Base-by-base conservation (phyloP, 2,329 filamentous ascomycete species). In the Grosmannia huntii region DNA sequence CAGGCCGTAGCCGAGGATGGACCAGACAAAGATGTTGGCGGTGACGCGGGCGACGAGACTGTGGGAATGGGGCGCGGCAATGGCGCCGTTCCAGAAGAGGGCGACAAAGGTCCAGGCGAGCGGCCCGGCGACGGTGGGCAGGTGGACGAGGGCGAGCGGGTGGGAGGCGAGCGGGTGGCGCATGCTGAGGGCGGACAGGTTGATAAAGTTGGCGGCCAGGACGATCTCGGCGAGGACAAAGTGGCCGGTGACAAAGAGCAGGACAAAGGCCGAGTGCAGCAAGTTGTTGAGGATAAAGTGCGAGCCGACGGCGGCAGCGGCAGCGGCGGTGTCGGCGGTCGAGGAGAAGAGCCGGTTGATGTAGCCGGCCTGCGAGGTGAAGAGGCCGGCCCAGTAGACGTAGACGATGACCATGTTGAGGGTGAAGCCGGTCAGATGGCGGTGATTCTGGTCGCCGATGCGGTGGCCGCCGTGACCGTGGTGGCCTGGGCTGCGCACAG, bases 231-330 rank as follows among this genome's bases (percentile, higher is more conserved):
- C 84, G 72, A 84, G 83, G 75, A 82, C 79, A 73, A 91, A 94
- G 70, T 87, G 80, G 54, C 77, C 82, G 65, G 85, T 83, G 57
- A 88, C 85, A 76, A 92, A 95, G 61, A 95, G 82, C 75, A 91
- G 83, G 65, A 95, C 81, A 70, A 90, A 95, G 64, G 81, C 83
- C 64, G 91, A 87, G 70, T 90, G 82, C 60, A 95, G 79, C 49
- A 96, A 74, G 71, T 95, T 96, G 78, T 90, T 87, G 65, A 87
- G 69, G 69, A 95, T 90, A 72, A 92, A 95, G 75, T 95, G 89
- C 64, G 82, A 80, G 61, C 88, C 90, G 16, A 95, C 85, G 64
- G 87, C 84, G 63, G 86, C 86, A 25, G 90, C 88, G 19, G 83
- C 79, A 60, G 82, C 80, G 12, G 55, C 44, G 44, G 46, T 41